These are phyloP conservation scores for Penicillium paneum DNA, from an alignment of 2,329 filamentous ascomycete genomes.

Conservation along the genomic window DNA sequence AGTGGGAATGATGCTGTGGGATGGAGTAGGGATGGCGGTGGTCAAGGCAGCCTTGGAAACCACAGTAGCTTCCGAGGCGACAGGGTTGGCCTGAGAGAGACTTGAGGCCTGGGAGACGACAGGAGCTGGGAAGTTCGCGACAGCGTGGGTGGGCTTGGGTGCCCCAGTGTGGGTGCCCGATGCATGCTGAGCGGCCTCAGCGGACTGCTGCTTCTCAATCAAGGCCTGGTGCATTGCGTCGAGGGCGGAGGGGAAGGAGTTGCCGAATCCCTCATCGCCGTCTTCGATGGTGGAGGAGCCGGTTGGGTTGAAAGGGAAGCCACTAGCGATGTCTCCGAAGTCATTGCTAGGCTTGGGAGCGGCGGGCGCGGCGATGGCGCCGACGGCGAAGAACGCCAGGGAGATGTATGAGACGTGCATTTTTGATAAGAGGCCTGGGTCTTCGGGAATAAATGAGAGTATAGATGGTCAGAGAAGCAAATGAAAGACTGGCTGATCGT, in stretches of 20 bases:
- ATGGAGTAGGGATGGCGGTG: background rate
- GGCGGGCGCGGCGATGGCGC: constrained; percentile 26
- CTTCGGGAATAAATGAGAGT: constrained; percentile 7
- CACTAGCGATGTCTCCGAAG: constrained; percentile 3
- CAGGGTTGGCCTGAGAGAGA: background rate
- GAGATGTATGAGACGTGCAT: constrained; percentile 25
- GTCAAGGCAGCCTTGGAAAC: background rate
- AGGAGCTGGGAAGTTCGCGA: background rate
- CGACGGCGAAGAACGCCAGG: constrained; percentile 30
- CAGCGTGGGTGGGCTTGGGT: background rate
- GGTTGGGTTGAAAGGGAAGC: constrained; percentile 16
- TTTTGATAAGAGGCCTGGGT: constrained; percentile 2
- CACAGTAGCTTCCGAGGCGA: background rate
- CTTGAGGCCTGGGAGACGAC: background rate
- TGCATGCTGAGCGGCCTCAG: background rate
- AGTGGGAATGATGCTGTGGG: background rate
- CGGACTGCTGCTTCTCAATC: background rate
- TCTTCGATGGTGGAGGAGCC: constrained; percentile 8
- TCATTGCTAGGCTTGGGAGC: constrained; percentile 7
- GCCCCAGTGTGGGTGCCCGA: background rate
- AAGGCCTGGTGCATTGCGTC: constrained; percentile 14
- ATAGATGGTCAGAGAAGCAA: constrained; percentile 15
- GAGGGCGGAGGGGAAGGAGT: constrained; percentile 16
- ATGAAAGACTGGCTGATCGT: background rate
- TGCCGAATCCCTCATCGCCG: constrained; percentile 14